Base-by-base conservation (phyloP, 352 stramenopile species). In the Phytophthora lateralis region DNA sequence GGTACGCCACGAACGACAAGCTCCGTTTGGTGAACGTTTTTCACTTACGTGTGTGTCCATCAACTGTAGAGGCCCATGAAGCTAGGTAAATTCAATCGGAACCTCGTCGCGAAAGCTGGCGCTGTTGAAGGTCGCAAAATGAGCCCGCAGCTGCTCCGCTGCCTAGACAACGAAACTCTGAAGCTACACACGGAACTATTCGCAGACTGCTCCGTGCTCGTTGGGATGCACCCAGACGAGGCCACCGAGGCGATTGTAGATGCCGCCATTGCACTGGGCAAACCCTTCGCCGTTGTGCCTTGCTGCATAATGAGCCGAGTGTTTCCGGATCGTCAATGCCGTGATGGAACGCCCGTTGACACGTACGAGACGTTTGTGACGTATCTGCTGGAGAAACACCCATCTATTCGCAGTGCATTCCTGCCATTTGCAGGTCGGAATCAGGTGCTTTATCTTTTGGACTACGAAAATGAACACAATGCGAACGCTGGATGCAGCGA, bases 181-280 rank as follows among this genome's bases (percentile, higher is more conserved):
- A 64, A 61, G 4, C 44, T 76, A 14, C 75, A 91, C 50, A 39
- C 45, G 0, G 61, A 75, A 41, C 71, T 96, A 11, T 88, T 99
- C 44, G 44, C 75, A 27, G 60, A 91, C 60, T 91, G 87, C 52
- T 95, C 90, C 9, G 27, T 97, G 20, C 71, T 98, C 21, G 75
- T 98, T 34, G 96, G 96, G 11, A 98, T 98, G 86, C 96, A 98
- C 63, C 94, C 96, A 27, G 96, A 99, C 73, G 92, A 97, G 57
- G 97, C 97, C 6, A 98, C 97, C 0, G 97, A 98, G 72, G 89
- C 87, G 21, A 98, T 99, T 60, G 94, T 98, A 1, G 89, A 98
- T 66, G 80, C 88, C 24, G 95, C 95, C 17, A 67, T 98, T 18
- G 44, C 69, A 11, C 83, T 95, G 46, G 41, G 71, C 9, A 98